Percentiles rank a stretch among this genome's conserved stretches.
These are phyloP conservation scores for Pichia ethanolica DNA, from an alignment of 805 yeast genomes.

Conservation along the genomic window DNA sequence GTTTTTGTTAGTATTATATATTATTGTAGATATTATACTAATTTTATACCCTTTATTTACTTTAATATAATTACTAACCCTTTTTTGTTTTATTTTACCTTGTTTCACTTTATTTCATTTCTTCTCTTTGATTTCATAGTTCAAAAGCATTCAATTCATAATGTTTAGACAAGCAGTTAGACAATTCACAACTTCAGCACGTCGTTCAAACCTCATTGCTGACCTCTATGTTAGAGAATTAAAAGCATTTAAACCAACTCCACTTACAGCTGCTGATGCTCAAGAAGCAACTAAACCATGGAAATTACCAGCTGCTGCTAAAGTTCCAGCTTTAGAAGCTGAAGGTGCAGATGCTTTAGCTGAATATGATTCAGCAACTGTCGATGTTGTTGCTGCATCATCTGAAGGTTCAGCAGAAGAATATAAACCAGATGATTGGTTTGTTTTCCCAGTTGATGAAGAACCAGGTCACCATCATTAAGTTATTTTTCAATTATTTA, in stretches of 20 bases:
- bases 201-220: conserved; percentile 51
- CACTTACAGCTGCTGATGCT: conserved; percentile 64
- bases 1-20: no score
- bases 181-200: conserved; percentile 21
- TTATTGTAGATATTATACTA: no score
- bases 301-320: conserved; percentile 74
- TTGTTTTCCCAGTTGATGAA: conserved; percentile 68
- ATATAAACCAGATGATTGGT: conserved; percentile 62
- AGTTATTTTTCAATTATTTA: not conserved
- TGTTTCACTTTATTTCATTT: no score
- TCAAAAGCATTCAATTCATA: not conserved
- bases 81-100: no score
- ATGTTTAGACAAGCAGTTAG: conserved; percentile 22
- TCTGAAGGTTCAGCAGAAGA: conserved; percentile 38
- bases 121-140: no score
- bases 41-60: no score
- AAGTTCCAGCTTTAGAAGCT: conserved; percentile 63
- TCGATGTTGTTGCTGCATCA: conserved; percentile 67
- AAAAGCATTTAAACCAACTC: conserved; percentile 81
- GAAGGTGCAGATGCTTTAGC: conserved; percentile 58
- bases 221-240: conserved; percentile 84
- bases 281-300: conserved; percentile 77
- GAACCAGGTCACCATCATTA: conserved; percentile 28
- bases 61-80: no score
- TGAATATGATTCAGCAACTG: conserved; percentile 61